phyloP scores from a whole-genome alignment of 1,284 basidiomycete genomes.

The Puccinia sorghi region DNA sequence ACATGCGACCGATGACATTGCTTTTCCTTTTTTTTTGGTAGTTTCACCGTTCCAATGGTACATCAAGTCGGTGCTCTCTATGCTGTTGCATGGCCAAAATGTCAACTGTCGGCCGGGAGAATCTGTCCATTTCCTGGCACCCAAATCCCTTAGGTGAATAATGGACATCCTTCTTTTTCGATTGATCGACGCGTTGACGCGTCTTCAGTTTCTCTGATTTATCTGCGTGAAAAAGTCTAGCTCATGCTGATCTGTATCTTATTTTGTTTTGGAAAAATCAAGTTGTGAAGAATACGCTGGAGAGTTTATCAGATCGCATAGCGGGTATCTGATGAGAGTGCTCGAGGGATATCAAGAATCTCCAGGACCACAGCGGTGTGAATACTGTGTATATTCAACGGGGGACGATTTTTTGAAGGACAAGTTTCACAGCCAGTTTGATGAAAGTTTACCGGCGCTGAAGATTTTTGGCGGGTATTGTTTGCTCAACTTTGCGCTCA shows the following conservation, averaged over 20 bases:
- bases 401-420: conserved; percentile 46
- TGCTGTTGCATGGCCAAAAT: conserved; percentile 50
- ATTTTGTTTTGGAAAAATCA: not conserved
- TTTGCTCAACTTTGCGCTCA: conserved; percentile 25
- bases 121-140: conserved; percentile 27
- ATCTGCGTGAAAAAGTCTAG: not conserved
- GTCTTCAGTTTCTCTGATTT: not conserved
- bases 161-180: not conserved
- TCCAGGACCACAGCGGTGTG: not conserved
- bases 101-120: conserved; percentile 29
- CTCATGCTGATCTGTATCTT: not conserved
- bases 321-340: conserved; percentile 24
- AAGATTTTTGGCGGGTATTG: conserved; percentile 9
- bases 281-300: conserved; percentile 42
- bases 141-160: conserved; percentile 27
- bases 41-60: conserved; percentile 53
- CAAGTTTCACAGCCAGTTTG: conserved; percentile 11
- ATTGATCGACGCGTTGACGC: too few species aligned
- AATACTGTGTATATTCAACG: conserved; percentile 36
- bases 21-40: not conserved
- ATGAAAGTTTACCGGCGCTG: conserved; percentile 16
- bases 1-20: not conserved
- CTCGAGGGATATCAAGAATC: not conserved
- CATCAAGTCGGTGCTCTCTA: conserved; percentile 52
- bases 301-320: conserved; percentile 23